These are phyloP conservation scores for Pelargonium nanum DNA, from an alignment of 345 rosid species.

Conservation along the genomic window DNA sequence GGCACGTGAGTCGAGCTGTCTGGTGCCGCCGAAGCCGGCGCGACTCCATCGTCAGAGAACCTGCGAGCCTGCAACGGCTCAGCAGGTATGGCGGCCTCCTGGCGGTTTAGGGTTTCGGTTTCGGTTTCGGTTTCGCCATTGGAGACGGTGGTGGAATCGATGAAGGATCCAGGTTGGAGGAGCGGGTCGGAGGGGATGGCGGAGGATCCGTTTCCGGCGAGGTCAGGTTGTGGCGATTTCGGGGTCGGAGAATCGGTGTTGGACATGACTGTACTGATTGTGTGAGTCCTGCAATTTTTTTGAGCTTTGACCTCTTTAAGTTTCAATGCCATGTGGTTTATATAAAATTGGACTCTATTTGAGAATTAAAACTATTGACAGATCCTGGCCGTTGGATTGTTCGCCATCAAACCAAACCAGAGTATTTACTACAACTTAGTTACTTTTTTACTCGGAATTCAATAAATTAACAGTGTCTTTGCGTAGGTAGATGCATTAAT, in stretches of 20 bases:
- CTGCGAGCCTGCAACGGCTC: neutral
- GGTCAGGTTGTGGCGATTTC: constrained; percentile 7
- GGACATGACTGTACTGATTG: neutral
- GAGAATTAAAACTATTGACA: no score
- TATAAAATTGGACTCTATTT: no score
- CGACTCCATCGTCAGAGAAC: neutral
- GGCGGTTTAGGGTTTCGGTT: constrained; percentile 10
- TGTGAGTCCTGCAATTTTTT: neutral
- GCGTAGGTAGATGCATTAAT: no score
- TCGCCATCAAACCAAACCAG: no score
- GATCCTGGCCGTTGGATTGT: no score
- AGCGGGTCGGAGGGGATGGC: constrained; percentile 33
- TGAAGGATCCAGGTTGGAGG: constrained; percentile 32
- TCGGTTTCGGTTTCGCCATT: no score
- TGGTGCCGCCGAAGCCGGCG: neutral
- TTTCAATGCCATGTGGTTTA: neutral
- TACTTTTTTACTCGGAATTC: no score
- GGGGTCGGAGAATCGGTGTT: neutral
- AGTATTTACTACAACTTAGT: no score
- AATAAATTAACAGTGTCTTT: no score
- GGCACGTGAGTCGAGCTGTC: neutral
- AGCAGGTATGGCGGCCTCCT: neutral
- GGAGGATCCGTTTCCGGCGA: constrained; percentile 6
- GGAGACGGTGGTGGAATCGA: constrained; percentile 15
- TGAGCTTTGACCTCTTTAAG: neutral